Evolutionary conservation across 192 early-diverging fungal species (phyloP), one percentile per base, ranked within the genome.

Genomic region (Linderina pennispora): DNA sequence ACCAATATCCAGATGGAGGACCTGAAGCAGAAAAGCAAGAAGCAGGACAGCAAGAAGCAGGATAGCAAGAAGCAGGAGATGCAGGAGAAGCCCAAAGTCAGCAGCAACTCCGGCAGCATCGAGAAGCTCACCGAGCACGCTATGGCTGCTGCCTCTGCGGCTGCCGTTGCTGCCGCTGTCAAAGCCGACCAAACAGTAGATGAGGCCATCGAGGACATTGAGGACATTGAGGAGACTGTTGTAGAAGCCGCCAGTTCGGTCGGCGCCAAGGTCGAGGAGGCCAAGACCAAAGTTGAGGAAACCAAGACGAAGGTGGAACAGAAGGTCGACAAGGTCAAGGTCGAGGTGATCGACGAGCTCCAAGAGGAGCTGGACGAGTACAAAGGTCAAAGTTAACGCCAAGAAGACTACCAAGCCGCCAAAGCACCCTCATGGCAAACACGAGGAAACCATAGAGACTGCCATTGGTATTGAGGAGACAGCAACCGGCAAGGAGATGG

Each of bases 331-430:
- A 17, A 4, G 17, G 39, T 17, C 39, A 40, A 18, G 17, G 19
- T 21, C 7, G 21, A 3, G n/a, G n/a, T n/a, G n/a, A n/a, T n/a
- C 5, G 39, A 17, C 3, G 21, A 18, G 17, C 18, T 17, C 39
- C 16, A 18, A 22, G 33, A n/a, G 18, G 33, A n/a, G 7, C 16
- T 15, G 25, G 32, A 42, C 10, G 19, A 52, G 5, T 42, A 54
- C 13, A 16, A n/a, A 34, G 5, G 23, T n/a, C n/a, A n/a, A 39
- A 10, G 44, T 15, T 4, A 45, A 45, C 19, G 39, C 36, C 23
- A 33, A 43, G 3, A 56, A 53, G n/a, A 68, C 57, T 25, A 61
- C 58, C n/a, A 55, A 56, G 48, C 48, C n/a, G n/a, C n/a, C n/a
- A n/a, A n/a, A n/a, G n/a, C n/a, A n/a, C n/a, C n/a, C n/a, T n/a